These are phyloP conservation scores for Aureobasidium uvarum DNA, from an alignment of 2,329 filamentous ascomycete species.

Conservation along the genomic window DNA sequence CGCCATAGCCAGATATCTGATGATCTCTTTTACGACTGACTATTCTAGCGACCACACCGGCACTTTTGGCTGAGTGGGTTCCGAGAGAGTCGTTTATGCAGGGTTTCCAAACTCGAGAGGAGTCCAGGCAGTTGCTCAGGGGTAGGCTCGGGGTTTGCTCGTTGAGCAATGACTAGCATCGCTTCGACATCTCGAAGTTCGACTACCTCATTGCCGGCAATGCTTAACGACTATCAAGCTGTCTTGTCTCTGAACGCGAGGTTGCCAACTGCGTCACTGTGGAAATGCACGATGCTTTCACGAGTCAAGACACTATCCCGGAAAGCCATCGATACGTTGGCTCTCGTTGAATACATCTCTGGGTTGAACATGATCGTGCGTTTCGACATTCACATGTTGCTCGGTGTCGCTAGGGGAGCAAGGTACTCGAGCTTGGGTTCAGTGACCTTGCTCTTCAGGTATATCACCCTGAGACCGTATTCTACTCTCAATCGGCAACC, in stretches of 20 bases:
- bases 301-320: not conserved
- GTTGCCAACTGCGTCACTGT: too few species aligned
- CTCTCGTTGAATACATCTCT: not conserved
- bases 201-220: not conserved
- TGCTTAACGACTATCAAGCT: not conserved
- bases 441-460: too few species aligned
- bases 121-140: slow-evolving; percentile 6
- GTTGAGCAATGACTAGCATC: not conserved
- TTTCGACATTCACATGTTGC: not conserved
- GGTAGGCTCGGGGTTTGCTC: not conserved
- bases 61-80: not conserved
- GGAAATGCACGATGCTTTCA: not conserved
- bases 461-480: too few species aligned
- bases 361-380: not conserved
- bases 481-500: too few species aligned
- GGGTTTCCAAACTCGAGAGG: not conserved
- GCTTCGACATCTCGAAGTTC: not conserved
- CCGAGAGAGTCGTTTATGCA: not conserved
- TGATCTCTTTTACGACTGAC: not conserved
- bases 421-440: too few species aligned
- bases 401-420: not conserved
- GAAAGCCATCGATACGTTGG: too few species aligned
- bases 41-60: not conserved
- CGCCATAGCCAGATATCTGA: slow-evolving; percentile 1
- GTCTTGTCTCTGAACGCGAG: not conserved